Base-by-base conservation (phyloP, 2,329 filamentous ascomycete species). In the Colletotrichum paranaense region DNA sequence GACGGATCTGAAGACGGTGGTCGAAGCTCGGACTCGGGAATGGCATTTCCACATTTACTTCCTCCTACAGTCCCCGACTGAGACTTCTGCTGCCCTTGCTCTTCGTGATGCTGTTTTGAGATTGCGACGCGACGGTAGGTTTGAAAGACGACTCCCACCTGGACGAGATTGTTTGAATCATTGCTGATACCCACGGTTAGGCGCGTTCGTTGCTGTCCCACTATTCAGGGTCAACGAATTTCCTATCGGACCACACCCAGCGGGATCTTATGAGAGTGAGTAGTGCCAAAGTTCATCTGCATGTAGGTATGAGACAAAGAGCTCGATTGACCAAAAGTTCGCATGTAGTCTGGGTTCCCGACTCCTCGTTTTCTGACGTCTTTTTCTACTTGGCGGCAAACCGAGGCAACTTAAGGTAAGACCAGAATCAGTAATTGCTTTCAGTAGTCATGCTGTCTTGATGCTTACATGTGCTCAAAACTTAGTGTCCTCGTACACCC, bases 41-140 rank as follows among this genome's bases (percentile, higher is more conserved):
- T 81, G 80, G 80, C 80, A 82, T 66, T 82, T 82, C 67, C 80
- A 82, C 57, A 82, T 82, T 19, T 82, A 82, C 42, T 82, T 81
- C 68, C 55, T 81, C 28, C 71, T 80, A 1, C 80, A 81, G 63
- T 82, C 80, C 30, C 76, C 79, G 1, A 68, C 76, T 8, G 79
- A 82, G 68, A 81, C 77, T 1, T 78, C 80, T 1, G 79, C 79
- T 2, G 80, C 80, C 11, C 78, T 81, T 9, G 79, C 79, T 7
- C 78, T 82, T 24, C 80, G 80, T 11, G 79, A 81, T 72, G 79
- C 80, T 8, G 77, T 82, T 1, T 52, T 82, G 53, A 80, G 74
- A 58, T 76, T 82, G 1, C 80, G 80, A 55, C 80, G 80, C 7
- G 80, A 81, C 69, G 80, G 80, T 79, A 66, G 62, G 70, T 75